Conservation (phyloP, 495 filamentous ascomycete species). For the Lasiosphaeria ovina region DNA sequence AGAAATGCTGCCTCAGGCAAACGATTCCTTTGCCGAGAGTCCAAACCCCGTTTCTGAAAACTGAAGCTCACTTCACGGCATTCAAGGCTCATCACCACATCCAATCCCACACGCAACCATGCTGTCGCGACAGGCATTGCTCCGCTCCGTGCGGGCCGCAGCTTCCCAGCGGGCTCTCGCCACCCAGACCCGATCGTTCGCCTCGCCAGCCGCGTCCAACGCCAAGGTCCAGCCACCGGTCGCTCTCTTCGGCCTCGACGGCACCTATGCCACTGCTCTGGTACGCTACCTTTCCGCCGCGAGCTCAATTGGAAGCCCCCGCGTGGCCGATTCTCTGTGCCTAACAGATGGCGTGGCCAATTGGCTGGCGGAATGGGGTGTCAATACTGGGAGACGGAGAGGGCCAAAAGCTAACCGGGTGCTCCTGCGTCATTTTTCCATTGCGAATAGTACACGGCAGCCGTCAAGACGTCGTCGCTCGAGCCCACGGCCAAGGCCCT, state of each 20-base stretch:
- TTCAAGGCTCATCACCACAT: constrained; percentile 33
- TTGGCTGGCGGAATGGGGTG: not conserved
- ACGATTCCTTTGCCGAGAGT: constrained; percentile 34
- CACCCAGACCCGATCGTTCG: constrained; percentile 64
- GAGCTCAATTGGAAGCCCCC: constrained; percentile 17
- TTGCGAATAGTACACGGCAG: constrained; percentile 78
- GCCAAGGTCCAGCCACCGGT: constrained; percentile 79
- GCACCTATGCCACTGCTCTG: constrained; percentile 96
- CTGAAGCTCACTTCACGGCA: constrained; percentile 36
- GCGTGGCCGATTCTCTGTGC: not conserved
- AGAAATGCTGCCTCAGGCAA: constrained; percentile 31
- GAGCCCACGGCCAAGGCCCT: constrained; percentile 79
- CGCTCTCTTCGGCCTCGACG: constrained; percentile 90
- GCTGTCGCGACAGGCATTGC: constrained; percentile 61
- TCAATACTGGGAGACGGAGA: not conserved
- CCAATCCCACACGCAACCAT: constrained; percentile 48
- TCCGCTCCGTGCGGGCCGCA: constrained; percentile 56
- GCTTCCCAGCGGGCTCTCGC: constrained; percentile 48
- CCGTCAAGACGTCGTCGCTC: constrained; percentile 79
- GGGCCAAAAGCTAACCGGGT: constrained; percentile 9
- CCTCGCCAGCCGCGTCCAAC: constrained; percentile 60
- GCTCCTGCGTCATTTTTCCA: constrained; percentile 38
- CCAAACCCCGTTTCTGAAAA: constrained; percentile 37
- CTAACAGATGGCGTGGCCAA: not conserved
- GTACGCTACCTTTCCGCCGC: constrained; percentile 54